Evolutionary conservation across 2,329 filamentous ascomycete genomes (phyloP).

Genomic region (Elsinoe perseae): DNA sequence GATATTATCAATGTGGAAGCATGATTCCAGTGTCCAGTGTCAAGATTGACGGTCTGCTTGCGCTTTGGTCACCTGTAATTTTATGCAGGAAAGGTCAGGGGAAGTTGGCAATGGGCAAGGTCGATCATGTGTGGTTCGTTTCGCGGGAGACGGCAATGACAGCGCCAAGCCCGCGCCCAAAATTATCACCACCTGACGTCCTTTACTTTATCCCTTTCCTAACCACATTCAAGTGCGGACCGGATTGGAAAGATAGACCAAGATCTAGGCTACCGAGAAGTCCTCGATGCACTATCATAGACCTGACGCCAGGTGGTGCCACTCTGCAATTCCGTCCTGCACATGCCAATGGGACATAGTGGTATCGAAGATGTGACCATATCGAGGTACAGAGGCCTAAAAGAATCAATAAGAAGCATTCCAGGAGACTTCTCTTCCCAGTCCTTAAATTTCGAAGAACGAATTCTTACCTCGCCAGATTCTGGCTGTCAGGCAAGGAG

Average conservation of each 20-base stretch:
- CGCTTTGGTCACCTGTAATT: constrained; percentile 14
- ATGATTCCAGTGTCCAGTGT: constrained; percentile 1
- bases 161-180: neutral
- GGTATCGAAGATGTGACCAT: neutral
- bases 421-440: neutral
- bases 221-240: too few relatives aligned
- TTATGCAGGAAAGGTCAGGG: constrained; percentile 11
- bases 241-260: too few relatives aligned
- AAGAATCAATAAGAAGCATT: neutral
- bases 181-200: neutral
- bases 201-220: neutral
- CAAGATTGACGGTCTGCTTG: constrained; percentile 11
- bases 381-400: neutral
- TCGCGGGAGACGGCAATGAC: constrained; percentile 1
- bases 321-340: neutral
- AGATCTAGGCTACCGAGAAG: too few relatives aligned
- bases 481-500: neutral
- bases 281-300: too few relatives aligned
- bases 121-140: constrained; percentile 3
- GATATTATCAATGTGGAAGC: constrained; percentile 11
- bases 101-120: constrained; percentile 6
- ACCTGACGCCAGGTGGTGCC: too few relatives aligned
- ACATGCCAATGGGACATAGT: neutral
- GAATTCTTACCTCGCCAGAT: neutral
- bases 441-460: neutral